These are phyloP conservation scores for Warburgia ugandensis DNA, from an alignment of 164 flowering plant genomes.

Conservation along the genomic window DNA sequence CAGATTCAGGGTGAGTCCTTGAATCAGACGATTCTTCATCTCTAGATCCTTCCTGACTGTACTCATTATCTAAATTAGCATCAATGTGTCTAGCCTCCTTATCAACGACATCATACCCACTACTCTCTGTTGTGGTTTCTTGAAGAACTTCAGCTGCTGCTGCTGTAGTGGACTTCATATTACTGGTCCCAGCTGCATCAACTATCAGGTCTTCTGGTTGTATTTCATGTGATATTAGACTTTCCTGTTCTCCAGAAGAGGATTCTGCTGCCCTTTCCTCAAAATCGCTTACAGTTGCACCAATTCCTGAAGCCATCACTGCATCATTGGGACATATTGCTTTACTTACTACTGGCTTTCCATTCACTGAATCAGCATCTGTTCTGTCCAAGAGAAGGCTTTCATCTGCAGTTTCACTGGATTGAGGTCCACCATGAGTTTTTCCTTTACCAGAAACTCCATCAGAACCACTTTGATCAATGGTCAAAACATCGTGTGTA, in stretches of 20 bases:
- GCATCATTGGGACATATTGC: constrained; percentile 1
- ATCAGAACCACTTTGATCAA: constrained; percentile 8
- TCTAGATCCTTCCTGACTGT: constrained; percentile 4
- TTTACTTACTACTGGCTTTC: neutral
- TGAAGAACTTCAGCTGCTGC: constrained; percentile 9
- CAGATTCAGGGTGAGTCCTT: constrained; percentile 11
- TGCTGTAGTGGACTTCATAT: constrained; percentile 6
- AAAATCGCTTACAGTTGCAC: neutral
- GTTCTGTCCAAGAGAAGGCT: neutral
- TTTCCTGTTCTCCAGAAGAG: constrained; percentile 14
- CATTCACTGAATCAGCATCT: constrained; percentile 6
- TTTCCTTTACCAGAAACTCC: neutral
- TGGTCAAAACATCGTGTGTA: constrained; percentile 11
- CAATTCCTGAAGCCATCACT: constrained; percentile 4
- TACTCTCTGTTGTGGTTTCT: neutral
- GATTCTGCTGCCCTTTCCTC: constrained; percentile 1
- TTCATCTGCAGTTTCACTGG: neutral
- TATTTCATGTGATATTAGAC: neutral
- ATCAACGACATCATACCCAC: constrained; percentile 3
- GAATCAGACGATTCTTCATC: neutral
- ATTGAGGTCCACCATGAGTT: neutral
- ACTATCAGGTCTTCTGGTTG: neutral
- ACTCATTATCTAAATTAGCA: constrained; percentile 3
- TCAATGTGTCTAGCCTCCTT: constrained; percentile 11
- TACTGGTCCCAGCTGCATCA: neutral